Evolutionary conservation across 805 yeast species (phyloP).

Genomic region (Candida suzukii): DNA sequence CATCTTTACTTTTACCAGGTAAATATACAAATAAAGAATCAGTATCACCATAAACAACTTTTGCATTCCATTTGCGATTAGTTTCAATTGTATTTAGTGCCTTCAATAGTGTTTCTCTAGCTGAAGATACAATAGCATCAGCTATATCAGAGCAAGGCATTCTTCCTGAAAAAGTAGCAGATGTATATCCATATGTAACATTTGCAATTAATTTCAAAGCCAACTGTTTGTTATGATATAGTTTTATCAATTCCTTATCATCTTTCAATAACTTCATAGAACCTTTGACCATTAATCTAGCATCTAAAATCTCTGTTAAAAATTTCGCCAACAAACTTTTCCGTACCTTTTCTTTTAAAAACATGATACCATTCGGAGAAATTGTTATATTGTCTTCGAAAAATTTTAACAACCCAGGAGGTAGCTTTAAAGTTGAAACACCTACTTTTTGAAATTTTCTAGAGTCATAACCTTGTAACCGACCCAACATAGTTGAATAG

Average conservation of each 20-base stretch:
- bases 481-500: conserved; percentile 65
- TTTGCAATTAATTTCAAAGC: conserved; percentile 89
- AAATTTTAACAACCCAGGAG: conserved; percentile 48
- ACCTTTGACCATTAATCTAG: conserved; percentile 69
- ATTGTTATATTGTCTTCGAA: conserved; percentile 49
- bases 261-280: conserved; percentile 53
- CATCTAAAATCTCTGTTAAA: conserved; percentile 76
- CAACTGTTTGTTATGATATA: conserved; percentile 70
- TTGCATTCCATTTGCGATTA: conserved; percentile 66
- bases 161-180: conserved; percentile 92
- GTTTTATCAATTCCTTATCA: conserved; percentile 42
- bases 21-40: conserved; percentile 88
- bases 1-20: conserved; percentile 71
- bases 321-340: conserved; percentile 74
- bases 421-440: conserved; percentile 39
- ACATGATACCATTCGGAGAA: conserved; percentile 86
- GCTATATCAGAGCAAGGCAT: conserved; percentile 97
- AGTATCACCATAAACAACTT: conserved; percentile 95
- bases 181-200: conserved; percentile 93
- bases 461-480: conserved; percentile 45
- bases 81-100: conserved; percentile 65
- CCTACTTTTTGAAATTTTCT: conserved; percentile 44
- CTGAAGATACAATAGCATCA: conserved; percentile 88
- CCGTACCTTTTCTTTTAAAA: conserved; percentile 58
- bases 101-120: conserved; percentile 71